These are phyloP conservation scores for Macrophomina tecta DNA, from an alignment of 2,329 filamentous ascomycete genomes.

Conservation along the genomic window DNA sequence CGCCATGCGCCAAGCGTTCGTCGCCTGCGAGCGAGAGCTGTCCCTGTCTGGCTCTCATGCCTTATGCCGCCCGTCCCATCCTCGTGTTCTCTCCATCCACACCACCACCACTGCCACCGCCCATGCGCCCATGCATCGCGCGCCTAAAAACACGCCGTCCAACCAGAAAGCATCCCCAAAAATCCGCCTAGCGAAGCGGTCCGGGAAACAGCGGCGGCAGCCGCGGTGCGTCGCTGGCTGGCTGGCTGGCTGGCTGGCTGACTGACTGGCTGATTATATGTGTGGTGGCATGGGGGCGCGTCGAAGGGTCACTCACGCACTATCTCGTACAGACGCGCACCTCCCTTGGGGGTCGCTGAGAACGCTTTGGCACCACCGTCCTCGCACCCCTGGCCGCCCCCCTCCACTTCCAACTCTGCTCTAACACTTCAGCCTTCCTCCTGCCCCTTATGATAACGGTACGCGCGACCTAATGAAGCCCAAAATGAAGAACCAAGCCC, in stretches of 20 bases:
- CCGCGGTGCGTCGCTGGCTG: background rate
- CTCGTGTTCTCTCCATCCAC: too few relatives aligned
- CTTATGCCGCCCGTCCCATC: background rate
- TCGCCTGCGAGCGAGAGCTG: too few relatives aligned
- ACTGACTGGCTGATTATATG: background rate
- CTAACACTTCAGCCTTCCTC: background rate
- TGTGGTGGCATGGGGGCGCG: background rate
- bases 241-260: background rate
- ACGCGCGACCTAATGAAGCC: background rate
- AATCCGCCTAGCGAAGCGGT: background rate
- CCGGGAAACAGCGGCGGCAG: background rate
- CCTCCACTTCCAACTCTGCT: too few relatives aligned
- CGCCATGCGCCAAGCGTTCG: background rate
- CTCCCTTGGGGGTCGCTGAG: background rate
- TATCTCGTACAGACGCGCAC: background rate
- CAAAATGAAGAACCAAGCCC: background rate
- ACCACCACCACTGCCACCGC: too few relatives aligned
- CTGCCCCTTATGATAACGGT: constrained; percentile 7
- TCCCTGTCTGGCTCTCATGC: constrained; percentile 9
- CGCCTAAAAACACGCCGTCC: constrained; percentile 4
- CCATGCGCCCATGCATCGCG: constrained; percentile 3
- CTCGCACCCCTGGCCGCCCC: too few relatives aligned
- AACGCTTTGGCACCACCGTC: background rate
- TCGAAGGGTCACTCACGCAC: background rate
- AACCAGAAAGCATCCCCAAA: background rate